Percentiles rank a stretch among this genome's conserved stretches.
phyloP scores from a whole-genome alignment of 164 flowering plant genomes.

The Liriodendron chinense region DNA sequence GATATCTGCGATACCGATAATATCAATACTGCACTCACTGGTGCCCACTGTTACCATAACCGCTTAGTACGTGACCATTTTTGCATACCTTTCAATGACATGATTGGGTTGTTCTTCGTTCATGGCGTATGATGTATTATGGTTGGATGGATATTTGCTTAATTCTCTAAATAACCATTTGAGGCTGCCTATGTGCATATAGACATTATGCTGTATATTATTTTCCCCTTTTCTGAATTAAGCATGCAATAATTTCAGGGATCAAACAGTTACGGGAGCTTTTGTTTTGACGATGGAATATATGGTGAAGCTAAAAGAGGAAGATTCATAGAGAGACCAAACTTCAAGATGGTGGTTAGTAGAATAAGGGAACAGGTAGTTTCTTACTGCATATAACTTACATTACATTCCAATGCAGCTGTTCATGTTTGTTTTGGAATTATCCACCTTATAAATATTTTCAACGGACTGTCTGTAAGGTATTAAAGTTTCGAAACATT shows the following conservation, averaged over 20 bases:
- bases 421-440: neutral
- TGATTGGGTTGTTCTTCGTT: too few relatives aligned
- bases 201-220: too few relatives aligned
- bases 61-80: too few relatives aligned
- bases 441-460: neutral
- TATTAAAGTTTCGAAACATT: neutral
- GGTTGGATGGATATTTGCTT: too few relatives aligned
- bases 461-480: neutral
- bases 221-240: neutral
- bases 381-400: neutral
- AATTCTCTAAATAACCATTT: too few relatives aligned
- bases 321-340: conserved; percentile 36
- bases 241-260: conserved; percentile 28
- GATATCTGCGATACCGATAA: too few relatives aligned
- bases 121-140: too few relatives aligned
- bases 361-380: conserved; percentile 71
- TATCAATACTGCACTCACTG: too few relatives aligned
- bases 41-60: too few relatives aligned
- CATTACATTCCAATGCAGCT: neutral
- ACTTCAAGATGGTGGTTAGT: conserved; percentile 48
- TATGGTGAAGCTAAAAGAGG: conserved; percentile 9
- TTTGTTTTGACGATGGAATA: conserved; percentile 28
- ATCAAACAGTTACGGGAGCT: conserved; percentile 18
- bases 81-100: too few relatives aligned
- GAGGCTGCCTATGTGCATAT: too few relatives aligned